Percentiles rank a stretch among this genome's conserved stretches.
Evolutionary conservation across 208 protist genomes (phyloP).

Genomic region (Trypanosoma platydactyli): DNA sequence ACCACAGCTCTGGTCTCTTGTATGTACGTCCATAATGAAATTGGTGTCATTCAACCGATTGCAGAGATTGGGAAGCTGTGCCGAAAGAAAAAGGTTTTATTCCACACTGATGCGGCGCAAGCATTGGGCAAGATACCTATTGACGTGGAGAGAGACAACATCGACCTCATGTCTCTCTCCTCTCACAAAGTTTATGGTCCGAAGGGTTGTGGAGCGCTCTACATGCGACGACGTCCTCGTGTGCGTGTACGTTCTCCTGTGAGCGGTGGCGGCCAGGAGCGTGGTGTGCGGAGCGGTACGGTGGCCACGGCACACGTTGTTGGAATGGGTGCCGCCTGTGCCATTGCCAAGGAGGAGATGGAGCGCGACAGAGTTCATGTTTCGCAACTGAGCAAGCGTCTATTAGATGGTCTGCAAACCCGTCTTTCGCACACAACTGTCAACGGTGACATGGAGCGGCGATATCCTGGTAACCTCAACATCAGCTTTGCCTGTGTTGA

Average conservation of each 20-base stretch:
- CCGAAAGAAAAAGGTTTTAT: constrained; percentile 93
- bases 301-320: constrained; percentile 93
- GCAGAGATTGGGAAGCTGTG: constrained; percentile 96
- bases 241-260: constrained; percentile 97
- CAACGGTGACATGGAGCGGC: constrained; percentile 92
- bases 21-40: constrained; percentile 99
- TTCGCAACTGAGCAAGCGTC: constrained; percentile 70
- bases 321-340: constrained; percentile 94
- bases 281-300: constrained; percentile 95
- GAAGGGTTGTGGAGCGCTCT: constrained; percentile 93
- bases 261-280: constrained; percentile 99
- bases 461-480: constrained; percentile 97
- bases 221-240: constrained; percentile 92
- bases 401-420: constrained; percentile 85
- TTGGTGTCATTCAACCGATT: constrained; percentile 98
- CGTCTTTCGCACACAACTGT: constrained; percentile 88
- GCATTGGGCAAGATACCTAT: constrained; percentile 98
- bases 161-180: constrained; percentile 97
- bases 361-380: constrained; percentile 90
- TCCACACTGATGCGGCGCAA: constrained; percentile 98
- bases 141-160: constrained; percentile 96
- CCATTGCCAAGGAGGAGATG: constrained; percentile 93
- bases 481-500: constrained; percentile 99
- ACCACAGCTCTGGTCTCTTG: constrained; percentile 97
- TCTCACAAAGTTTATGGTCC: constrained; percentile 99